Base-by-base conservation (phyloP, 192 early-diverging fungal species). In the Phlyctochytrium arcticum region DNA sequence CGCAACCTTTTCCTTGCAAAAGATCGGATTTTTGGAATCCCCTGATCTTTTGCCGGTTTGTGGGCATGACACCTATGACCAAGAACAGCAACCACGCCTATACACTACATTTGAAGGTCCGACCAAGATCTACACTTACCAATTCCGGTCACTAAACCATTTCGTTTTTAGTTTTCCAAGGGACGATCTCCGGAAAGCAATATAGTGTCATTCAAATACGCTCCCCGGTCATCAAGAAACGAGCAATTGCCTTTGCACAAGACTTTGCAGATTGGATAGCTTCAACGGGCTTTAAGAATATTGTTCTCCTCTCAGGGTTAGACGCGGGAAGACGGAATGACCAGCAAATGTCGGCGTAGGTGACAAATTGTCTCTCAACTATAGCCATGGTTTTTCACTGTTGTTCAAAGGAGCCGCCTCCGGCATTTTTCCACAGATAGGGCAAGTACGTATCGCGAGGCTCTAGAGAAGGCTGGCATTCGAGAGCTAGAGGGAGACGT, bases 31-130 rank as follows among this genome's bases (percentile, higher is more conserved):
- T 33, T 4, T 66, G 19, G 36, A 19, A 2, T 57, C 64, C 3
- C 15, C 48, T 17, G 8, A 57, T 6, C 30, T 66, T 21, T 35
- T 57, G 24, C 64, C 64, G 30, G 55, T 57, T 8, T 55, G 53
- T 29, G 64, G 64, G 32, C 55, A 21, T n/a, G 64, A 66, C 5
- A 15, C 21, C 3, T 57, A 56, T 27, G 55, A 26, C 0, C 17
- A 19, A 6, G 42, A 57, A 5, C 30, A 21, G 29, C 21, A 23
- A 2, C 24, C 26, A 19, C 24, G 17, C n/a, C 3, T 56, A 46
- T 54, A 66, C 44, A 66, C 64, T 8, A 66, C 17, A 39, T 56
- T 66, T 57, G 64, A 66, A 66, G 64, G 64, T 66, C 31, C 6
- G 32, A 23, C n/a, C n/a, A n/a, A n/a, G n/a, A n/a, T n/a, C n/a